These are phyloP conservation scores for Mangifera indica DNA, from an alignment of 345 rosid species.

Conservation along the genomic window DNA sequence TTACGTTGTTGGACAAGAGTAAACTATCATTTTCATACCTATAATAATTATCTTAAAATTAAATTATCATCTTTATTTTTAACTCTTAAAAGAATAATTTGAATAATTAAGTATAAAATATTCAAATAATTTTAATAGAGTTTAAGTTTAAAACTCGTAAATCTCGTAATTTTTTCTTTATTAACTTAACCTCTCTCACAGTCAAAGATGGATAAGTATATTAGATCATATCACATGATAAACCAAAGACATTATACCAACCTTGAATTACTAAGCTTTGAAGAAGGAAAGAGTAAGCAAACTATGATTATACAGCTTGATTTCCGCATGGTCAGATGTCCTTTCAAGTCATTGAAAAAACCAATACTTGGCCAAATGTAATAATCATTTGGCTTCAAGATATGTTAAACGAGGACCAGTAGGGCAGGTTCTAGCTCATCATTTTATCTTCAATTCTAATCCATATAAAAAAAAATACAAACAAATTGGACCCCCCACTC, in stretches of 20 bases:
- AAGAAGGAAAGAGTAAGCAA: not conserved
- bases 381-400: slow-evolving; percentile 15
- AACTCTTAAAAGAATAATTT: no score
- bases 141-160: no score
- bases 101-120: no score
- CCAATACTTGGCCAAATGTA: not conserved
- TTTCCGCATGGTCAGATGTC: slow-evolving; percentile 17
- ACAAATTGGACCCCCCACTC: slow-evolving; percentile 13
- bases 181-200: not conserved
- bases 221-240: not conserved
- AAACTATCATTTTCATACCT: not conserved
- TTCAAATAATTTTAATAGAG: no score
- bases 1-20: not conserved
- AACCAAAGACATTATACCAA: not conserved
- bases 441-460: slow-evolving; percentile 31
- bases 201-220: not conserved
- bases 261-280: not conserved
- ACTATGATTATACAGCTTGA: not conserved
- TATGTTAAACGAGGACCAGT: not conserved
- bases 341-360: not conserved
- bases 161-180: no score
- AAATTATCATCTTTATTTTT: not conserved
- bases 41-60: not conserved
- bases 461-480: not conserved
- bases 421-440: slow-evolving; percentile 14